Base-by-base conservation (phyloP, 805 yeast genomes). In the Wickerhamomyces pijperi region DNA sequence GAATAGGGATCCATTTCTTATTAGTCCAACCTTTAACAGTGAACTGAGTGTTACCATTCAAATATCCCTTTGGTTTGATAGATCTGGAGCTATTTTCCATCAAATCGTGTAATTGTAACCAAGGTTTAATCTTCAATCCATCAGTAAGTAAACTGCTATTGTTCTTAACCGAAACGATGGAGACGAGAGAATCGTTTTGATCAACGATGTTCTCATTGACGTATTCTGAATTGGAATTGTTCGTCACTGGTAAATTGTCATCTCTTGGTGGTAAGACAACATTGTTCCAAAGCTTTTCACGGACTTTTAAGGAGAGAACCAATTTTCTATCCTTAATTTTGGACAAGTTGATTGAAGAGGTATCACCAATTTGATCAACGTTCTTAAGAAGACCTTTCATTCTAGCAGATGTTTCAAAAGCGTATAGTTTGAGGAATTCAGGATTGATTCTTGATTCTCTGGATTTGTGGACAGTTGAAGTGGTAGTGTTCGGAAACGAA, bases 361-460 rank as follows among this genome's bases (percentile, higher is more conserved):
- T 46, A 39, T 65, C 67, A 29, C 62, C 54, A 35, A 58, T 61
- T 16, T 56, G 54, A 16, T 63, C 56, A 1, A 60, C 48, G 34
- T 54, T 53, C 5, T 62, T 60, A 11, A 62, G 49, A 3, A 50
- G 36, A 2, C 63, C 63, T 4, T 54, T 47, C 2, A 47, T 36
- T 40, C 74, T 58, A 14, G 69, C 61, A n/a, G 62, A 54, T 42
- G 58, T 64, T 47, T 74, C 78, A 35, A 64, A 59, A 1, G 80
- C 70, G 44, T 72, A 74, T 29, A 70, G 55, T 39, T 70, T 55
- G 19, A 75, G 52, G 42, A 74, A 74, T 25, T 57, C 55, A 7
- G 74, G 56, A 48, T 75, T 75, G 34, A 74, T 61, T 39, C 80
- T 60, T 28, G 68, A 64, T 42, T 73, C 78, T 42, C 79, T 58